Conservation (phyloP, 2,329 filamentous ascomycete genomes). For the Leptographium wingfieldii region DNA sequence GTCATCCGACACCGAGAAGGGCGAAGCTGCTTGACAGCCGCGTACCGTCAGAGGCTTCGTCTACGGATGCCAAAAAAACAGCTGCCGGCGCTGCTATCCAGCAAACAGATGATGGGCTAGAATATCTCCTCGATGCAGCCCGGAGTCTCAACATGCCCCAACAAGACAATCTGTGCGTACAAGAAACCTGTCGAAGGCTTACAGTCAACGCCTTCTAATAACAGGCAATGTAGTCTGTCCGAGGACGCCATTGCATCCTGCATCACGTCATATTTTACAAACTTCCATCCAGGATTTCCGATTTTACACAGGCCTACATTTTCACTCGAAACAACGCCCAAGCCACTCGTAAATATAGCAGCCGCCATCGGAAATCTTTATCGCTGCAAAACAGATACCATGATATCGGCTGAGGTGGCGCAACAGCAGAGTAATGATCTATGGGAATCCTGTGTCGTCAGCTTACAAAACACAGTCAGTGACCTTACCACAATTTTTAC, state of each 20-base stretch:
- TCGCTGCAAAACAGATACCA: neutral
- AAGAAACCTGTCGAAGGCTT: neutral
- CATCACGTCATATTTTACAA: neutral
- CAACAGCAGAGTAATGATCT: constrained; percentile 2
- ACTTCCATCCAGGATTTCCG: neutral
- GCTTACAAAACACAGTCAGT: neutral
- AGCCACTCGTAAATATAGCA: constrained; percentile 1
- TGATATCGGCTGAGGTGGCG: neutral
- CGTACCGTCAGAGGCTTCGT: neutral
- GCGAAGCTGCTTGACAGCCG: neutral
- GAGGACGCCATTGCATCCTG: neutral
- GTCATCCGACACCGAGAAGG: neutral
- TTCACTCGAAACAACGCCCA: neutral
- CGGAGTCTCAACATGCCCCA: neutral
- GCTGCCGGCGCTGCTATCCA: neutral
- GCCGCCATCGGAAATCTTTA: constrained; percentile 4
- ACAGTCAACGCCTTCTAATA: neutral
- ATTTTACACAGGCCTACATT: constrained; percentile 3
- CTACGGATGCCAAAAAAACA: neutral
- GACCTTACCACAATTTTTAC: too few relatives aligned
- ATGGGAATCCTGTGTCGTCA: neutral
- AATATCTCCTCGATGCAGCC: neutral
- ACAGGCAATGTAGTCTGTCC: neutral
- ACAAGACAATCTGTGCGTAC: neutral
- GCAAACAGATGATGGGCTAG: neutral